Evolutionary conservation across 2,329 filamentous ascomycete species (phyloP).

Genomic region (Colletotrichum gloeosporioides): DNA sequence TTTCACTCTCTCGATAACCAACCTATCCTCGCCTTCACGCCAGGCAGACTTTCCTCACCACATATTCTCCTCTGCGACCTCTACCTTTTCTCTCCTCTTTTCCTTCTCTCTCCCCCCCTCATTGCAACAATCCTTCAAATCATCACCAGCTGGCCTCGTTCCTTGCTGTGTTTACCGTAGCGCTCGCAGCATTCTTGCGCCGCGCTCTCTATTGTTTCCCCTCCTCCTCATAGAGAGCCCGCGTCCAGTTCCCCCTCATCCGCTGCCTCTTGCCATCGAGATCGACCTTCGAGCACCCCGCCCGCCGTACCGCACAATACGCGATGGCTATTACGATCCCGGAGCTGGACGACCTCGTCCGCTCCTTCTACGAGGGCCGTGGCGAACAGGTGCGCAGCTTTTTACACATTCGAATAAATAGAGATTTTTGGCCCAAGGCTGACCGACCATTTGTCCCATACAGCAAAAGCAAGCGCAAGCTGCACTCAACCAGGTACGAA

Average conservation of each 20-base stretch:
- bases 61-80: not conserved
- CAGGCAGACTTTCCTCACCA: constrained; percentile 17
- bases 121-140: not conserved
- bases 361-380: constrained; percentile 95
- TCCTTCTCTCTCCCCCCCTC: not conserved
- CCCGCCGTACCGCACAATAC: constrained; percentile 36
- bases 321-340: constrained; percentile 78
- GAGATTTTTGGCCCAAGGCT: constrained; percentile 32
- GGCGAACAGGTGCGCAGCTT: constrained; percentile 78
- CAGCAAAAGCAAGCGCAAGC: constrained; percentile 97
- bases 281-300: constrained; percentile 31
- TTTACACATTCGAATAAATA: constrained; percentile 2
- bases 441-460: constrained; percentile 42
- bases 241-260: constrained; percentile 16
- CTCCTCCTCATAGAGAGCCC: constrained; percentile 21
- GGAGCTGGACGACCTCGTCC: constrained; percentile 96
- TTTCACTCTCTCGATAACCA: constrained; percentile 21
- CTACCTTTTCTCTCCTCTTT: not conserved
- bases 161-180: not conserved
- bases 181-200: not conserved
- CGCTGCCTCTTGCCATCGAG: constrained; percentile 23
- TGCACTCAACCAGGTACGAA: constrained; percentile 85
- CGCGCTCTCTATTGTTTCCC: constrained; percentile 27
- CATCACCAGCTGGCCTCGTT: not conserved
- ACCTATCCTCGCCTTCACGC: constrained; percentile 18